phyloP scores from a whole-genome alignment of 805 yeast species.

The Candida fluviatilis region DNA sequence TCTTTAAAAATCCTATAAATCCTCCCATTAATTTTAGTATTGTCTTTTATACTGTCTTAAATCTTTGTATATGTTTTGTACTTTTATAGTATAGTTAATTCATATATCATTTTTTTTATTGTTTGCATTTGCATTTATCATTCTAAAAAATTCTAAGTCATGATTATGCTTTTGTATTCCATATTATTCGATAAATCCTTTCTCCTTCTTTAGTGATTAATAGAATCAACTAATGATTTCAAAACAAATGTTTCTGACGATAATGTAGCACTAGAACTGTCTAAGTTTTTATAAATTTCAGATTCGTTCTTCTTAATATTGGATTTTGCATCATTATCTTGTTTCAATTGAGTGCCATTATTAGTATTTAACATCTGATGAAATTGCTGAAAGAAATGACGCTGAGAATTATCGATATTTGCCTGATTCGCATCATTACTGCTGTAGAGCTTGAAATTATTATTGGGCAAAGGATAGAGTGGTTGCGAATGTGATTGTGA shows the following conservation, averaged over 20 bases:
- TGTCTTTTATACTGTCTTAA: too few species aligned
- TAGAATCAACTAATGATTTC: constrained; percentile 39
- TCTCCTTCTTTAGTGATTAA: constrained; percentile 21
- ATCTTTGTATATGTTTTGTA: too few species aligned
- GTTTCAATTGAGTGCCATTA: constrained; percentile 1
- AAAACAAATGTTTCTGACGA: constrained; percentile 26
- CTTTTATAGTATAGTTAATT: too few species aligned
- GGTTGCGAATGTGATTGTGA: background rate
- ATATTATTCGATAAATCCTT: background rate
- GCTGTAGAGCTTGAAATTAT: background rate
- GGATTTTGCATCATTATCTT: background rate
- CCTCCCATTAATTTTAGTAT: too few species aligned
- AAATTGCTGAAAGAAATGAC: constrained; percentile 1
- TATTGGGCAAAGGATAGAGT: background rate
- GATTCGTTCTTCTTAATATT: background rate
- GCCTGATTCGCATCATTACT: background rate
- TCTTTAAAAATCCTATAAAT: too few species aligned
- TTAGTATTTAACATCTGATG: constrained; percentile 1
- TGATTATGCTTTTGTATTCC: background rate
- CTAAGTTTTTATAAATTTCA: constrained; percentile 2
- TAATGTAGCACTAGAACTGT: background rate
- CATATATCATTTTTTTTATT: background rate
- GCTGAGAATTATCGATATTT: constrained; percentile 1
- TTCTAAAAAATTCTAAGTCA: background rate
- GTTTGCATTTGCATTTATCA: background rate